Evolutionary conservation across 2,329 filamentous ascomycete species (phyloP).

Genomic region (Celoporthe dispersa): DNA sequence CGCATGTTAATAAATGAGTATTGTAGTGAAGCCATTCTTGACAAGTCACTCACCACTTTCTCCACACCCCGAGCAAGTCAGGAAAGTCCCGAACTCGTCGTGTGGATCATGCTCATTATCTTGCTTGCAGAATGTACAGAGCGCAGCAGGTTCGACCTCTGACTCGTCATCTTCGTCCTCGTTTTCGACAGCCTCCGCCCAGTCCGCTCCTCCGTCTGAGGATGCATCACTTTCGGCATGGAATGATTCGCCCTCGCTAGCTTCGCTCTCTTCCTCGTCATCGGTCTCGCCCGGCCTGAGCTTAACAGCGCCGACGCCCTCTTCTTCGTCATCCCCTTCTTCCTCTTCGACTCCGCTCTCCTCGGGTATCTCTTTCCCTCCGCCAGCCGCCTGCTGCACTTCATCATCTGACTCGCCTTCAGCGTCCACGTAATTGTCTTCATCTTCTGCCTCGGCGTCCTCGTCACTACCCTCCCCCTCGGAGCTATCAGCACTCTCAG

Average conservation of each 20-base stretch:
- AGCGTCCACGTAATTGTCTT: slow-evolving; percentile 37
- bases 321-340: slow-evolving; percentile 51
- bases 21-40: neutral
- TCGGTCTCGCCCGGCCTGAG: slow-evolving; percentile 57
- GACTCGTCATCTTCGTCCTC: slow-evolving; percentile 53
- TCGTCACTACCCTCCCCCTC: slow-evolving; percentile 32
- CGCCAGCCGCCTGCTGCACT: slow-evolving; percentile 21
- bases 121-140: slow-evolving; percentile 76
- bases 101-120: slow-evolving; percentile 82
- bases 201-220: slow-evolving; percentile 51
- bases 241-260: slow-evolving; percentile 41
- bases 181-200: slow-evolving; percentile 61
- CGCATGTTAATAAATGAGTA: slow-evolving; percentile 43
- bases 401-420: slow-evolving; percentile 38
- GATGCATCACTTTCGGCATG: slow-evolving; percentile 44
- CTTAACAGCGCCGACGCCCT: slow-evolving; percentile 62
- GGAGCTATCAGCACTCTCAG: slow-evolving; percentile 30
- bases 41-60: slow-evolving; percentile 72
- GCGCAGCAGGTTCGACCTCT: slow-evolving; percentile 56
- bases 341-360: slow-evolving; percentile 33
- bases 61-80: slow-evolving; percentile 77
- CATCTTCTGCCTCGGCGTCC: slow-evolving; percentile 30
- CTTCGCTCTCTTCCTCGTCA: slow-evolving; percentile 45
- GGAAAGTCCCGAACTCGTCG: slow-evolving; percentile 78
- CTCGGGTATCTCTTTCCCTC: slow-evolving; percentile 29